Base-by-base conservation (phyloP, 163 green algal species). In the Coccomyxa subellipsoidea region DNA sequence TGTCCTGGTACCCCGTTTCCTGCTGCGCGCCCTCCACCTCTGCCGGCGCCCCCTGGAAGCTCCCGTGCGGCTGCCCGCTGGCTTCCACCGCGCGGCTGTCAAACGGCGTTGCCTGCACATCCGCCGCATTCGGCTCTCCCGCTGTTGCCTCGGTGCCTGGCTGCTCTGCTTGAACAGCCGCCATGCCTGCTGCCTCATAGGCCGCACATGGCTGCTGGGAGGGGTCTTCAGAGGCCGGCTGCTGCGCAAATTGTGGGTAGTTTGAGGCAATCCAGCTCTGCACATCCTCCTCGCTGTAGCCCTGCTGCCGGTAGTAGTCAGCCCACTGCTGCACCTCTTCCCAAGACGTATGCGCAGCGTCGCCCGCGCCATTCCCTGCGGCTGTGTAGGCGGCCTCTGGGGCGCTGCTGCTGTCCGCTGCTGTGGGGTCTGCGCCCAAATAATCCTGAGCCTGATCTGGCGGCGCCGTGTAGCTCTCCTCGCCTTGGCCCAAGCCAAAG, bases 241-340 rank as follows among this genome's bases (percentile, higher is more conserved):
- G 47, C 47, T 59, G 47, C 15, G 15, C 66, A n/a, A 38, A 75
- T 34, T 75, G n/a, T 18, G 66, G 66, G 7, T 38, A 38, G 66
- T 38, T 75, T 1, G n/a, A 38, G 66, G n/a, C n/a, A 6, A 75
- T 75, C 66, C 66, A 75, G 66, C 21, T 23, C 66, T 75, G 66
- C 29, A 35, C 31, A 35, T 75, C 66, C 66, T 75, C 66, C 31
- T 75, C 66, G 66, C 66, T 75, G 66, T 75, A 75, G 21, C 66
- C 66, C 66, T 75, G 21, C 29, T 34, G n/a, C n/a, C 66, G 66
- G 7, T 75, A 75, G 66, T 75, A 75, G 7, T 75, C 66, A 4
- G 66, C 66, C 66, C 66, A 75, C 31, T 75, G 66, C n/a, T 75
- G 66, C 5, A 75, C 66, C 66, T 75, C 47, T 18, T 59, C 47